These are phyloP conservation scores for Epithele typhae DNA, from an alignment of 768 basidiomycete genomes.

Conservation along the genomic window DNA sequence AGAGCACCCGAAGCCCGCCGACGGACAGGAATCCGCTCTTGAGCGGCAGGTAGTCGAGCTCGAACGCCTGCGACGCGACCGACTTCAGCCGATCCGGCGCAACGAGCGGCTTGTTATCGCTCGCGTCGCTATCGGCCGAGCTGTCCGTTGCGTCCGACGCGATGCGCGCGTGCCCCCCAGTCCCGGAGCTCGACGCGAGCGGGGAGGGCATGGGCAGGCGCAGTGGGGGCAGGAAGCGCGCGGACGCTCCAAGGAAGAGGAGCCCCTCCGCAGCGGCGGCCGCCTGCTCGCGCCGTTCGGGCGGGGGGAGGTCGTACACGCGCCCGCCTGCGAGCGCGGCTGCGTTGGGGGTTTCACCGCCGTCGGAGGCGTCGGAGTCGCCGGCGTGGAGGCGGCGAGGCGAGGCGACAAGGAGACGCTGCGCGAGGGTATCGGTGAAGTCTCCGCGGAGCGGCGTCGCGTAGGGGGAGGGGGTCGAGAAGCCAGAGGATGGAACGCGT, in stretches of 20 bases:
- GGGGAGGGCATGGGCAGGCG: constrained; percentile 11
- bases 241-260: constrained; percentile 26
- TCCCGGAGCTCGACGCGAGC: neutral
- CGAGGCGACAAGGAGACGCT: constrained; percentile 44
- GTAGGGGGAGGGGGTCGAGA: constrained; percentile 48
- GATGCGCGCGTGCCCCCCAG: constrained; percentile 10
- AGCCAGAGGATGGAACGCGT: constrained; percentile 45
- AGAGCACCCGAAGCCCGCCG: constrained; percentile 69
- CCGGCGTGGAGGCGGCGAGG: constrained; percentile 27
- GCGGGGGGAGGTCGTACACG: constrained; percentile 20
- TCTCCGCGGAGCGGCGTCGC: constrained; percentile 31
- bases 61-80: constrained; percentile 51
- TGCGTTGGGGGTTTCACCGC: constrained; percentile 18
- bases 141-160: constrained; percentile 19
- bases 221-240: constrained; percentile 24
- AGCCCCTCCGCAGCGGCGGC: constrained; percentile 5
- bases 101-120: constrained; percentile 7
- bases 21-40: constrained; percentile 55
- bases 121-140: constrained; percentile 17
- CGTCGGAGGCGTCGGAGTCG: constrained; percentile 14
- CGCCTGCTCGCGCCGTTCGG: constrained; percentile 3
- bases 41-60: constrained; percentile 56
- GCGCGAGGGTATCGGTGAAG: constrained; percentile 49
- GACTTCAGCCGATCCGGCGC: constrained; percentile 24
- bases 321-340: constrained; percentile 3